phyloP scores from a whole-genome alignment of 2,329 filamentous ascomycete species.

The Cercospora canescens region DNA sequence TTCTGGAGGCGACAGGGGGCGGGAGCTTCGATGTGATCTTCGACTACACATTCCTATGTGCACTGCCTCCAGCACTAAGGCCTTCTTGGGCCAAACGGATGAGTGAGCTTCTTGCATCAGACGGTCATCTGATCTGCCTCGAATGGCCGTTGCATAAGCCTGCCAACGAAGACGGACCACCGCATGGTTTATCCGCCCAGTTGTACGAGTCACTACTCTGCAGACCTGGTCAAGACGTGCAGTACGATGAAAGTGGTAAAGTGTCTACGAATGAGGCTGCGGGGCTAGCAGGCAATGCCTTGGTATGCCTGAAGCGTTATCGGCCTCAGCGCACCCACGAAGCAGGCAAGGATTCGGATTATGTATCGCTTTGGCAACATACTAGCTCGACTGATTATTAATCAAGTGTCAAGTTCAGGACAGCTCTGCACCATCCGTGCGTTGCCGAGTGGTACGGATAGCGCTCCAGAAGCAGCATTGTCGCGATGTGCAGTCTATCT shows the following conservation, averaged over 20 bases:
- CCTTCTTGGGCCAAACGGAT: conserved; percentile 59
- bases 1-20: conserved; percentile 48
- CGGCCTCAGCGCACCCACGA: conserved; percentile 58
- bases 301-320: conserved; percentile 55
- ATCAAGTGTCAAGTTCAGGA: not conserved
- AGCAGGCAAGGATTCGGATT: conserved; percentile 53
- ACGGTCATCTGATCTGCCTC: conserved; percentile 62
- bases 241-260: conserved; percentile 59
- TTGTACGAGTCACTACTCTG: conserved; percentile 72
- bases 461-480: not conserved
- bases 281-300: conserved; percentile 46
- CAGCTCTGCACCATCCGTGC: not conserved
- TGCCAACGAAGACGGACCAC: conserved; percentile 66
- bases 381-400: not conserved
- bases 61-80: conserved; percentile 56
- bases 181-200: conserved; percentile 67
- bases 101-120: conserved; percentile 53
- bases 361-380: conserved; percentile 52
- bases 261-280: conserved; percentile 40
- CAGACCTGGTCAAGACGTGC: conserved; percentile 66
- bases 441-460: not conserved
- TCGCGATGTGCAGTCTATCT: not conserved
- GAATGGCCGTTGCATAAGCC: conserved; percentile 67
- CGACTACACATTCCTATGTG: conserved; percentile 66
- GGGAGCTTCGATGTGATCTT: conserved; percentile 65